Conservation (phyloP, 2,329 filamentous ascomycete species). For the Aureobasidium melanogenum region DNA sequence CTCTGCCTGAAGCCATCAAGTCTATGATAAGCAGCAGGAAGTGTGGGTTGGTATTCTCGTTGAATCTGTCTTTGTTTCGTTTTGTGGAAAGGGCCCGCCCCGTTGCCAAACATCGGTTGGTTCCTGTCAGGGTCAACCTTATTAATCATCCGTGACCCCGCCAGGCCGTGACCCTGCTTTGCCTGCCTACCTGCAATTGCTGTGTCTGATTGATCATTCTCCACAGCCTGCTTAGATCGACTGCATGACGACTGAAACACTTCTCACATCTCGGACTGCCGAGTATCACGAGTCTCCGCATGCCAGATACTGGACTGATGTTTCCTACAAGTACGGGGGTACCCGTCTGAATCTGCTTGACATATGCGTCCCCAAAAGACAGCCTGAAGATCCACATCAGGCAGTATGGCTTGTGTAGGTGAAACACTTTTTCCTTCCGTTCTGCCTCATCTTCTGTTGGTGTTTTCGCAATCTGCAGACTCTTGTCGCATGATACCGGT, state of each 20-base stretch:
- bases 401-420: constrained; percentile 29
- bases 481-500: background rate
- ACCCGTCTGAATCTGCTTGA: constrained; percentile 34
- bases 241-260: background rate
- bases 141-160: background rate
- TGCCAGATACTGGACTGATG: background rate
- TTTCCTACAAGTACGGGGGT: constrained; percentile 23
- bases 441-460: background rate
- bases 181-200: too few species aligned
- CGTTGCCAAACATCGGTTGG: constrained; percentile 15
- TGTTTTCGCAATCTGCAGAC: background rate
- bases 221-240: background rate
- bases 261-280: background rate
- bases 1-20: background rate
- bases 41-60: constrained; percentile 2
- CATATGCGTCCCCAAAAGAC: constrained; percentile 31
- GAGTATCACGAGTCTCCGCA: background rate
- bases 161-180: background rate
- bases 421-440: background rate
- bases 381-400: constrained; percentile 13
- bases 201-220: background rate
- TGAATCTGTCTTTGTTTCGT: background rate
- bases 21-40: background rate
- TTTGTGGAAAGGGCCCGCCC: background rate
- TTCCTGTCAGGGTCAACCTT: constrained; percentile 12